phyloP scores from a whole-genome alignment of 345 rosid species.

The Arabis hirsuta region DNA sequence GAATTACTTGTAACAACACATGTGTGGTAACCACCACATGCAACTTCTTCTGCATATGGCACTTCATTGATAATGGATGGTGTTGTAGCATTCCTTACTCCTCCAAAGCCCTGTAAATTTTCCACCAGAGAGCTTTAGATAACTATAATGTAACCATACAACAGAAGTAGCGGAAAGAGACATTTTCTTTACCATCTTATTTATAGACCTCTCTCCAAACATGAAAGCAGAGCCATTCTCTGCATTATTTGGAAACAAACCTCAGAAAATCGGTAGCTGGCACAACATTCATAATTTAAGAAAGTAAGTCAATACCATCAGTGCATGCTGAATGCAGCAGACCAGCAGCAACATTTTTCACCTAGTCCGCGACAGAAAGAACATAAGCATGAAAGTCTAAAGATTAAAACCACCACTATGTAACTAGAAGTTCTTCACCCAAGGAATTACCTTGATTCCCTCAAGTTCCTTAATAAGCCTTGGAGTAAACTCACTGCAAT shows the following conservation, averaged over 20 bases:
- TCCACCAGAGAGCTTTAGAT: constrained; percentile 25
- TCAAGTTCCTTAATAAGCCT: constrained; percentile 89
- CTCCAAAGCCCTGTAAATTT: constrained; percentile 58
- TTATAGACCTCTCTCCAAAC: constrained; percentile 71
- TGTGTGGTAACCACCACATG: constrained; percentile 95
- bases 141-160: constrained; percentile 14
- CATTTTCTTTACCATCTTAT: constrained; percentile 51
- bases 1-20: constrained; percentile 79
- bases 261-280: constrained; percentile 18
- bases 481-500: constrained; percentile 91
- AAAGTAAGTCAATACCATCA: constrained; percentile 60
- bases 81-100: constrained; percentile 54
- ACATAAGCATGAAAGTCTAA: constrained; percentile 27
- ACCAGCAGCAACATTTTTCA: constrained; percentile 81
- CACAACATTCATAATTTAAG: constrained; percentile 13
- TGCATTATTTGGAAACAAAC: constrained; percentile 49
- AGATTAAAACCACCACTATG: constrained; percentile 13
- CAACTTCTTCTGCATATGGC: constrained; percentile 74
- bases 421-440: constrained; percentile 14
- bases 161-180: constrained; percentile 21
- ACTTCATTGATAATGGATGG: constrained; percentile 61
- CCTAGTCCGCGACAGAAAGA: constrained; percentile 51
- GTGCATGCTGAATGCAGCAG: constrained; percentile 86
- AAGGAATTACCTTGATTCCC: constrained; percentile 65
- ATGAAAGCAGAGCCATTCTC: constrained; percentile 79